Conservation (phyloP, 2,329 filamentous ascomycete species). For the Zopfia rhizophila region DNA sequence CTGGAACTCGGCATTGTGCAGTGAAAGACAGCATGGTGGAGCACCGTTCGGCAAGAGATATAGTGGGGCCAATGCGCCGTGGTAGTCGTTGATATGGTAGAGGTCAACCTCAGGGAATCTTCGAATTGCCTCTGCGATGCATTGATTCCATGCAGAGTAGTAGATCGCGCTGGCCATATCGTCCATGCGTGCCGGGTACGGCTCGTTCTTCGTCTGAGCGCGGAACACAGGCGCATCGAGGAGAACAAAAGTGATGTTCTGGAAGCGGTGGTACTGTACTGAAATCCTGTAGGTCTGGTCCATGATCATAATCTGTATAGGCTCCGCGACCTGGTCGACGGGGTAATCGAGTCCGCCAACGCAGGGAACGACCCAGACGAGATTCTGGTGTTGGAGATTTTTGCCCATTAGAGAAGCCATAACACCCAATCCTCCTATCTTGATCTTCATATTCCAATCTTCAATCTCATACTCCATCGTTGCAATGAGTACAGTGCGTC, state of each 20-base stretch:
- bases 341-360: slow-evolving; percentile 74
- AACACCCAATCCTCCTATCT: slow-evolving; percentile 75
- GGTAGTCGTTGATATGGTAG: slow-evolving; percentile 74
- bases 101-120: slow-evolving; percentile 69
- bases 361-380: slow-evolving; percentile 66
- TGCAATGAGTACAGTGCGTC: slow-evolving; percentile 71
- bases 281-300: slow-evolving; percentile 69
- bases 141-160: slow-evolving; percentile 77
- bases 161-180: slow-evolving; percentile 74
- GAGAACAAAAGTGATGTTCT: slow-evolving; percentile 75
- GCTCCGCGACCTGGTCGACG: slow-evolving; percentile 65
- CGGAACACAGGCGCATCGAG: slow-evolving; percentile 75
- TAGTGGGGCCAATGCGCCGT: slow-evolving; percentile 70
- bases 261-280: slow-evolving; percentile 70
- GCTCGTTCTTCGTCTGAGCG: slow-evolving; percentile 69
- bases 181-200: slow-evolving; percentile 75
- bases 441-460: slow-evolving; percentile 76
- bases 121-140: slow-evolving; percentile 71
- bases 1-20: slow-evolving; percentile 77
- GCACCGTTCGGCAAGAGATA: slow-evolving; percentile 72
- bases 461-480: slow-evolving; percentile 79
- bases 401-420: slow-evolving; percentile 77
- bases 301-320: slow-evolving; percentile 71
- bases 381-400: slow-evolving; percentile 70
- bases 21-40: slow-evolving; percentile 70